phyloP scores from a whole-genome alignment of 768 basidiomycete species.

The Auricularia heimuer region DNA sequence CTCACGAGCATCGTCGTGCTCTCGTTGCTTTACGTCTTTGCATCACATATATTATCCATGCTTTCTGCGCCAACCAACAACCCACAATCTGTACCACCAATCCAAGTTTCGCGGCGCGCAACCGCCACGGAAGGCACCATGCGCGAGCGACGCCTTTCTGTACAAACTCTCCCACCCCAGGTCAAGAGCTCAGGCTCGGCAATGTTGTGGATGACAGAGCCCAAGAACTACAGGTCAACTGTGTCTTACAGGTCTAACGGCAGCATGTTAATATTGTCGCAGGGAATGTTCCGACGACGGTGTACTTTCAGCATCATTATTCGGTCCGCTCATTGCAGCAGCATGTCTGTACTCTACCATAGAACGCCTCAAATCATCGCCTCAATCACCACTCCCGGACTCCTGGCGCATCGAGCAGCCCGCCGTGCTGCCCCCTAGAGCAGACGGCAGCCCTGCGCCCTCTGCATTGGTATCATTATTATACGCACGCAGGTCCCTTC shows the following conservation, averaged over 20 bases:
- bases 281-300: conserved; percentile 84
- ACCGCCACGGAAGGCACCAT: not conserved
- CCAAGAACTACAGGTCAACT: conserved; percentile 71
- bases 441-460: conserved; percentile 28
- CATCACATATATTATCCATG: conserved; percentile 44
- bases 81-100: conserved; percentile 5
- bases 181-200: conserved; percentile 44
- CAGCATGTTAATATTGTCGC: conserved; percentile 11
- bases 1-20: conserved; percentile 43
- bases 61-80: conserved; percentile 12
- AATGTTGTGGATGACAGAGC: conserved; percentile 76
- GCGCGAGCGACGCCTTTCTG: conserved; percentile 3
- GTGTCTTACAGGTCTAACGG: not conserved
- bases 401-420: conserved; percentile 78
- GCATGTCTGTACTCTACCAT: conserved; percentile 51
- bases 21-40: conserved; percentile 51
- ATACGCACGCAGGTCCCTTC: conserved; percentile 62
- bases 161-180: not conserved
- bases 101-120: conserved; percentile 1
- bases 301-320: conserved; percentile 69
- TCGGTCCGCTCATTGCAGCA: conserved; percentile 71
- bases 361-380: conserved; percentile 16
- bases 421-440: conserved; percentile 30
- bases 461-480: conserved; percentile 46
- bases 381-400: conserved; percentile 31